These are phyloP conservation scores for Phyllostachys edulis DNA, from an alignment of 176 grass and related monocot genomes.

Conservation along the genomic window DNA sequence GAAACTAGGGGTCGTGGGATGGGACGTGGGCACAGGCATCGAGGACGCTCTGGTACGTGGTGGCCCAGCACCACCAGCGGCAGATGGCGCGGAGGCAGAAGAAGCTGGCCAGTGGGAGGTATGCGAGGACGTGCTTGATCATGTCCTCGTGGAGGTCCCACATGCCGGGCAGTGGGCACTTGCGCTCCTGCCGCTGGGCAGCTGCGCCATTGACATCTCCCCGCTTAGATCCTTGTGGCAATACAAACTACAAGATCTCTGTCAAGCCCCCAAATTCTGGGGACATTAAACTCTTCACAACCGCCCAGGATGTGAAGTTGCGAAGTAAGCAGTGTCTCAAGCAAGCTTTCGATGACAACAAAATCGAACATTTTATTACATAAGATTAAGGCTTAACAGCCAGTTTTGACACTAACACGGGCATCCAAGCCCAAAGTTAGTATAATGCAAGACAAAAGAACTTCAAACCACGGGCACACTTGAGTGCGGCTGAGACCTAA, in stretches of 20 bases:
- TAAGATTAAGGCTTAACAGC: too few relatives aligned
- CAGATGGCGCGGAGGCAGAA: constrained; percentile 64
- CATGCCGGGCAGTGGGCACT: constrained; percentile 23
- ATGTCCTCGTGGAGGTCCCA: constrained; percentile 68
- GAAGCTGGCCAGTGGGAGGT: constrained; percentile 60
- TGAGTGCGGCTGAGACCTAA: too few relatives aligned
- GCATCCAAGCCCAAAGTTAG: too few relatives aligned
- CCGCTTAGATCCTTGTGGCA: neutral
- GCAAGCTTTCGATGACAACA: too few relatives aligned
- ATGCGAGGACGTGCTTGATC: constrained; percentile 62
- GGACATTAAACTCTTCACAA: too few relatives aligned
- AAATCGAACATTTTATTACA: too few relatives aligned
- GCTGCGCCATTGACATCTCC: neutral
- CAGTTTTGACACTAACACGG: too few relatives aligned
- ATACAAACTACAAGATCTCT: neutral
- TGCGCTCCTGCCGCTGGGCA: constrained; percentile 37
- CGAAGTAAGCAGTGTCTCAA: too few relatives aligned
- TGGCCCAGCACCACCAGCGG: constrained; percentile 46
- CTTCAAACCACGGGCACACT: too few relatives aligned
- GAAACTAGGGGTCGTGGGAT: constrained; percentile 60
- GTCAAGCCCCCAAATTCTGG: too few relatives aligned
- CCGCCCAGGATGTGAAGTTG: too few relatives aligned
- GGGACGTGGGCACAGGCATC: constrained; percentile 45
- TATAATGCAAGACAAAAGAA: too few relatives aligned
- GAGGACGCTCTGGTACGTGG: constrained; percentile 51